phyloP scores from a whole-genome alignment of 495 filamentous ascomycete genomes.

The Lepraria neglecta region DNA sequence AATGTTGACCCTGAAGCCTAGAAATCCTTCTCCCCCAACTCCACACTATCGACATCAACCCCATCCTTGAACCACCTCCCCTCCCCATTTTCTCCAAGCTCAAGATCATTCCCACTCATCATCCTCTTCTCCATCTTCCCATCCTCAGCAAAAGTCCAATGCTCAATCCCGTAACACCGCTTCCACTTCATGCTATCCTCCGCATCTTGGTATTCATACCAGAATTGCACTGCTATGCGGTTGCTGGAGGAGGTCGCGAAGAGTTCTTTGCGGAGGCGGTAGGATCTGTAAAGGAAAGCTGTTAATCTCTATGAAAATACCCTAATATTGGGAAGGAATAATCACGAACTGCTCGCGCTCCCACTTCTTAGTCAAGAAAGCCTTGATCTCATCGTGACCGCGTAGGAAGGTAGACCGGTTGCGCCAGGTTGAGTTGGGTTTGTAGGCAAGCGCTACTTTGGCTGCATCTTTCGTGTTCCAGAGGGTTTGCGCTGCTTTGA shows the following conservation, averaged over 20 bases:
- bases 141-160: constrained; percentile 80
- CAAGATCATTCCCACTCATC: constrained; percentile 89
- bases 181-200: constrained; percentile 70
- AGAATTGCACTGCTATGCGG: constrained; percentile 82
- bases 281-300: constrained; percentile 33
- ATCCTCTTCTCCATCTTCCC: constrained; percentile 79
- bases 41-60: constrained; percentile 61
- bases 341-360: constrained; percentile 50
- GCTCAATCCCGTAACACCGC: constrained; percentile 83
- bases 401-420: constrained; percentile 67
- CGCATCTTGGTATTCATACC: constrained; percentile 79
- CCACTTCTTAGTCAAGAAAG: constrained; percentile 76
- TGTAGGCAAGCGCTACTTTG: constrained; percentile 66
- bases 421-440: constrained; percentile 72
- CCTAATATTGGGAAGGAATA: neutral
- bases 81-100: constrained; percentile 44
- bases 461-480: constrained; percentile 76
- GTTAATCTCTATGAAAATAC: no score
- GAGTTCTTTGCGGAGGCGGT: constrained; percentile 78
- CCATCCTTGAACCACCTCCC: constrained; percentile 57
- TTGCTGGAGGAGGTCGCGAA: constrained; percentile 63
- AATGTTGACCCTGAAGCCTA: constrained; percentile 31
- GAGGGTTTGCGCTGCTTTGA: constrained; percentile 76
- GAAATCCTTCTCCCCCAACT: constrained; percentile 72
- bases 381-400: constrained; percentile 62